Base-by-base conservation (phyloP, 805 yeast species). In the Saturnispora serradocipensis region DNA sequence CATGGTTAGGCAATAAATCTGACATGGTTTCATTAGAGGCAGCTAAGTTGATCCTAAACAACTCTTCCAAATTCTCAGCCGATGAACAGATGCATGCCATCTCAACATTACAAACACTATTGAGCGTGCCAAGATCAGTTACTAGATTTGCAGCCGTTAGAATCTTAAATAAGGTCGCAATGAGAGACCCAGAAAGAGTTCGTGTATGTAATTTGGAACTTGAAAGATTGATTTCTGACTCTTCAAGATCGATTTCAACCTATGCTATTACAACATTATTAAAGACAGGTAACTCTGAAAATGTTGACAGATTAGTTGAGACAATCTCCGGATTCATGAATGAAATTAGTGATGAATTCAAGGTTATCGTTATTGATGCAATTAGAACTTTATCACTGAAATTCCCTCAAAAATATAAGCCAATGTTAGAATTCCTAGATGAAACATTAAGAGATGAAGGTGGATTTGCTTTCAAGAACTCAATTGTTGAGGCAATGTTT, bases 321-420 rank as follows among this genome's bases (percentile, higher is more conserved):
- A 90, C 89, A 51, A 88, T 93, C 71, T 76, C 93, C 32, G 83
- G 84, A 36, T 85, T 90, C 66, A 87, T 91, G 85, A 87, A 80
- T 65, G 97, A 91, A 59, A 91, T 93, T 57, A 81, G 96, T 32
- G 99, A 93, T 68, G 99, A 93, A 66, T 93, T 93, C 75, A 88
- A 88, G 68, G 80, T 89, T 54, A 91, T 90, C 58, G 95, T 93
- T 49, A 88, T 93, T 57, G 98, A 93, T 65, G 97, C 99, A 8
- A 83, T 93, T 59, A 86, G 95, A 64, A 84, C 91, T 46, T 75
- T 93, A 67, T 91, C 97, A 4, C 74, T 89, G 64, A 91, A 89
- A 67, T 93, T 91, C 82, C 97, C 97, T 52, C 75, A 84, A 43
- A 93, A 91, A 69, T 88, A 89, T 74, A 81, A 83, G 60, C 76